Conservation (phyloP, 2,329 filamentous ascomycete species). For the Clonostachys sp. region DNA sequence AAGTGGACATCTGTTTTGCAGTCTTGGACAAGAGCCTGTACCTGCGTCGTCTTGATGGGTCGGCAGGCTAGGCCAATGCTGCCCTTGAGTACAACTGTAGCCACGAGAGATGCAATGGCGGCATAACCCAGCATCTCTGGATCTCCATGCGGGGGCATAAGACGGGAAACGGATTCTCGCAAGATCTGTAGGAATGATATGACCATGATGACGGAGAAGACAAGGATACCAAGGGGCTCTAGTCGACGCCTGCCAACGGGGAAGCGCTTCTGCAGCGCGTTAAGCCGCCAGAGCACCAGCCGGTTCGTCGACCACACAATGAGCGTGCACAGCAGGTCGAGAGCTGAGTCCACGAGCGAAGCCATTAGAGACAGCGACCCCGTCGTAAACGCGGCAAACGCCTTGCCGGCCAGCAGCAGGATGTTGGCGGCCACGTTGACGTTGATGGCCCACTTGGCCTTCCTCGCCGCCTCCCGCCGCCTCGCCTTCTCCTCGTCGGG, state of each 20-base stretch:
- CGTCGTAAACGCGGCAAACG: conserved; percentile 72
- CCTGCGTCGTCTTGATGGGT: conserved; percentile 74
- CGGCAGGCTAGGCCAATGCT: conserved; percentile 81
- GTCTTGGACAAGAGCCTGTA: conserved; percentile 58
- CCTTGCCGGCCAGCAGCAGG: conserved; percentile 67
- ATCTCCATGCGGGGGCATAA: conserved; percentile 52
- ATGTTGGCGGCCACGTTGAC: conserved; percentile 75
- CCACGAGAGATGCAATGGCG: conserved; percentile 48
- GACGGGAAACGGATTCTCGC: conserved; percentile 59
- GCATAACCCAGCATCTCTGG: conserved; percentile 19
- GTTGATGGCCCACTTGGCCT: conserved; percentile 63
- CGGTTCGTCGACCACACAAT: conserved; percentile 76
- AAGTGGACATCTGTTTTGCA: conserved; percentile 72
- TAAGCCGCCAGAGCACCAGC: conserved; percentile 56
- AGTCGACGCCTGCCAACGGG: conserved; percentile 66
- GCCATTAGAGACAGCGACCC: conserved; percentile 74
- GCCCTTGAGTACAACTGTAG: conserved; percentile 75
- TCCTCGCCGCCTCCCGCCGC: conserved; percentile 12
- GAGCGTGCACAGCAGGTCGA: conserved; percentile 73
- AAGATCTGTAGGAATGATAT: conserved; percentile 75
- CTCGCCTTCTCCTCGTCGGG: conserved; percentile 21
- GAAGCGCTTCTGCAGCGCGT: conserved; percentile 55
- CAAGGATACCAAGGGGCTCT: conserved; percentile 71
- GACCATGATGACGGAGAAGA: conserved; percentile 81
- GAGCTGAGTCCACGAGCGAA: conserved; percentile 69